These are phyloP conservation scores for Jaapia argillacea DNA, from an alignment of 768 basidiomycete species.

Conservation along the genomic window DNA sequence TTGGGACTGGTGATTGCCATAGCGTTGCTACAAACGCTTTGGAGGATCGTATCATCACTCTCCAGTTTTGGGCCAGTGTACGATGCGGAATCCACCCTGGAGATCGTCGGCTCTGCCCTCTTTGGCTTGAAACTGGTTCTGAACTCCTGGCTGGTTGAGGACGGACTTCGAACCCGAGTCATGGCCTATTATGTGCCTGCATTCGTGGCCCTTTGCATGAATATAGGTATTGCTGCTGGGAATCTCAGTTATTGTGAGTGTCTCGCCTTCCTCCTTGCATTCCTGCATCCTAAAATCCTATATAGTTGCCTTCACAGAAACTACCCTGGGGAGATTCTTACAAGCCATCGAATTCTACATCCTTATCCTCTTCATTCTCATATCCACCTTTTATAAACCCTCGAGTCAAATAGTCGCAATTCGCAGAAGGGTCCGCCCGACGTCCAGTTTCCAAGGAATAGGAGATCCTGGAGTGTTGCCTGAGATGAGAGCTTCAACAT, in stretches of 20 bases:
- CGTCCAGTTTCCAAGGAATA: not conserved
- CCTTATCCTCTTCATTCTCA: slow-evolving; percentile 46
- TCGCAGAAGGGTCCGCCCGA: not conserved
- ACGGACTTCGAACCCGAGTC: slow-evolving; percentile 29
- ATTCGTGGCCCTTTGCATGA: slow-evolving; percentile 41
- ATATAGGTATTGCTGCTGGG: slow-evolving; percentile 42
- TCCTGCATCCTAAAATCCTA: slow-evolving; percentile 1
- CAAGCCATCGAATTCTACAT: slow-evolving; percentile 55
- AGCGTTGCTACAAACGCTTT: slow-evolving; percentile 50
- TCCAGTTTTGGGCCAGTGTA: slow-evolving; percentile 37
- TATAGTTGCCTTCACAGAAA: slow-evolving; percentile 61
- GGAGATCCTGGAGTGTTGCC: too few relatives aligned
- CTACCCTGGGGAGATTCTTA: slow-evolving; percentile 54
- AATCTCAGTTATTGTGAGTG: slow-evolving; percentile 49
- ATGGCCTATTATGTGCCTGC: slow-evolving; percentile 38
- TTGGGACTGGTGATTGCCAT: slow-evolving; percentile 35
- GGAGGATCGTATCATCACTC: slow-evolving; percentile 38
- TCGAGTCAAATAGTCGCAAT: not conserved
- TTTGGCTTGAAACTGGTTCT: slow-evolving; percentile 55
- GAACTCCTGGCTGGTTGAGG: slow-evolving; percentile 40
- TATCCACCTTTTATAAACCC: slow-evolving; percentile 27
- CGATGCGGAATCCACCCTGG: slow-evolving; percentile 43
- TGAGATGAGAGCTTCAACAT: not conserved
- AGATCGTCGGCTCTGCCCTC: slow-evolving; percentile 46
- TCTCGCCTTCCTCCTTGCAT: not conserved